These are phyloP conservation scores for Geotrichum candidum DNA, from an alignment of 1,139 yeast species.

Conservation along the genomic window DNA sequence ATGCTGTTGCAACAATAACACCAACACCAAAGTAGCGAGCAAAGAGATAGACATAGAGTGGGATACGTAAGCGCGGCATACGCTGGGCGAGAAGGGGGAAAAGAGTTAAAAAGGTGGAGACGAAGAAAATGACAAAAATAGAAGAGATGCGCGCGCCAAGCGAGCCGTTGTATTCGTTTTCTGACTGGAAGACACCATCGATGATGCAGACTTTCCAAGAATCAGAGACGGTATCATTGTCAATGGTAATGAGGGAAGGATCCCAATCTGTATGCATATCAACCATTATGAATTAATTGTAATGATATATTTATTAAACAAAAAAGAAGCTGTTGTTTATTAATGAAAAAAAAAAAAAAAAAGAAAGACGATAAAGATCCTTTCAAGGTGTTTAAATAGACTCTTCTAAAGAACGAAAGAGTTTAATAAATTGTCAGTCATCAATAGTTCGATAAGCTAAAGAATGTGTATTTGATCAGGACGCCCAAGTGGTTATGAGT, in stretches of 20 bases:
- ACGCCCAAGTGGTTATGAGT: neutral
- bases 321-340: too few relatives aligned
- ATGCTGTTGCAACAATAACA: constrained; percentile 72
- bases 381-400: neutral
- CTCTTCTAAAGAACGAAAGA: too few relatives aligned
- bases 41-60: constrained; percentile 54
- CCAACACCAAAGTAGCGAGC: constrained; percentile 75
- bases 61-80: constrained; percentile 33
- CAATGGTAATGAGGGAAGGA: constrained; percentile 4
- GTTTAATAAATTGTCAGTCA: neutral
- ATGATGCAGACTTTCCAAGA: constrained; percentile 13
- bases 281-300: constrained; percentile 3
- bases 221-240: constrained; percentile 7
- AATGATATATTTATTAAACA: neutral
- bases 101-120: constrained; percentile 49
- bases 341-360: too few relatives aligned
- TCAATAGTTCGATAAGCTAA: neutral
- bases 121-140: constrained; percentile 57
- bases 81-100: constrained; percentile 36
- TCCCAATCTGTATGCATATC: constrained; percentile 7
- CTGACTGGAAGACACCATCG: constrained; percentile 10
- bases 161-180: constrained; percentile 38
- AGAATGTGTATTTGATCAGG: neutral
- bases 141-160: constrained; percentile 68
- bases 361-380: neutral